phyloP scores from a whole-genome alignment of 352 stramenopile species.

The Globisporangium okanoganense region DNA sequence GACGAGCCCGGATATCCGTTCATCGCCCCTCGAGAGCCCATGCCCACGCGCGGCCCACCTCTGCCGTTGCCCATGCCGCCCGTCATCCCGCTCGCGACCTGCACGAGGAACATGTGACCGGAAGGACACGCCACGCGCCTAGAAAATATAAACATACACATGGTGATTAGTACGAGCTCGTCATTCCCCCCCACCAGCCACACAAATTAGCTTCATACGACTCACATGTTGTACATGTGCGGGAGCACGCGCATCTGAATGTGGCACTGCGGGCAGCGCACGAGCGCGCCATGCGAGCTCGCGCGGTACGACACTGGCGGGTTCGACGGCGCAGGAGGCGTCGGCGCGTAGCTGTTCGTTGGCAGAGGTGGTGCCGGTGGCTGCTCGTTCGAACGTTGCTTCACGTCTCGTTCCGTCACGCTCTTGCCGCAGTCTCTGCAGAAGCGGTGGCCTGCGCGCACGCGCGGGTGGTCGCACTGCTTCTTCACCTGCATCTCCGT shows the following conservation, averaged over 20 bases:
- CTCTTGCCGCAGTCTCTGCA: slow-evolving; percentile 67
- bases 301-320: slow-evolving; percentile 65
- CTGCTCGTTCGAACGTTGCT: slow-evolving; percentile 45
- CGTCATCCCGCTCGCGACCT: slow-evolving; percentile 49
- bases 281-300: slow-evolving; percentile 78
- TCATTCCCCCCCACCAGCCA: background rate
- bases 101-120: slow-evolving; percentile 85
- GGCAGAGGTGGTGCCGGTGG: background rate
- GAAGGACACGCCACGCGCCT: slow-evolving; percentile 80
- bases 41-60: slow-evolving; percentile 17
- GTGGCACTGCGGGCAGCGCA: slow-evolving; percentile 80
- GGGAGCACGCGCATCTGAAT: slow-evolving; percentile 86
- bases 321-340: background rate
- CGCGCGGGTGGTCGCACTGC: slow-evolving; percentile 80
- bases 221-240: slow-evolving; percentile 90
- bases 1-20: slow-evolving; percentile 46
- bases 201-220: slow-evolving; percentile 9
- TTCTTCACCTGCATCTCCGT: slow-evolving; percentile 82
- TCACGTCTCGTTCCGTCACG: slow-evolving; percentile 65
- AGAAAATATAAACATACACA: slow-evolving; percentile 6
- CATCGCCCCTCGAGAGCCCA: slow-evolving; percentile 31
- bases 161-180: background rate
- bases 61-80: slow-evolving; percentile 14
- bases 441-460: slow-evolving; percentile 72
- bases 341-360: background rate